Base-by-base conservation (phyloP, 2,329 filamentous ascomycete species). In the Cladosporium colombiae region DNA sequence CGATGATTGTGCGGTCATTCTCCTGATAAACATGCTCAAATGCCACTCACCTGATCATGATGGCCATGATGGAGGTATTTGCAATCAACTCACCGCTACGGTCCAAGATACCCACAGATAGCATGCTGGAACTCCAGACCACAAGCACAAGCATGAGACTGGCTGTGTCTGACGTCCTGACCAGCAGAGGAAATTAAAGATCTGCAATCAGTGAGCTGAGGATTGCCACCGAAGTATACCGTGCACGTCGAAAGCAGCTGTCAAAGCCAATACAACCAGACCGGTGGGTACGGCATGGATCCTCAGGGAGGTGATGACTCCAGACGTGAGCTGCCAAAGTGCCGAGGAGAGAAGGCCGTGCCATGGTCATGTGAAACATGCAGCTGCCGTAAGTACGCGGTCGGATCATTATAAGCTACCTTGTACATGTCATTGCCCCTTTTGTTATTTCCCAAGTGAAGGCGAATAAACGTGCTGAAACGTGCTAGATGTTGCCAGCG, bases 381-480 rank as follows among this genome's bases (percentile, higher is more conserved):
- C n/a, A 46, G 10, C 3, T 46, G n/a, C 40, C 8, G 29, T 31
- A 8, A 10, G 8, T 31, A 8, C 5, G 10, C 40, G 40, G 40
- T 21, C n/a, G 40, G 40, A 21, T 18, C 40, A 18, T 18, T 18
- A 21, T 46, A 6, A 46, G 40, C 10, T 46, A 46, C 40, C 40
- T 46, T 46, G 8, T 46, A 21, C n/a, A 21, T 29, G 27, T 21
- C 52, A 55, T 31, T 31, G 52, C 52, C 52, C 52, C 52, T 55
- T 33, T 55, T 55, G 52, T 55, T 27, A 33, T 55, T 55, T 55
- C 29, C 52, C 52, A 55, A 14, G 21, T 55, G 52, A 33, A 31
- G 52, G 5, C 27, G 29, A 55, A 55, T 33, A 55, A 18, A 55
- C n/a, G 29, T 55, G 25, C 14, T 55, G 52, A 55, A 55, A 55